Evolutionary conservation across 768 basidiomycete species (phyloP).

Genomic region (Cyclocybe aegerita): DNA sequence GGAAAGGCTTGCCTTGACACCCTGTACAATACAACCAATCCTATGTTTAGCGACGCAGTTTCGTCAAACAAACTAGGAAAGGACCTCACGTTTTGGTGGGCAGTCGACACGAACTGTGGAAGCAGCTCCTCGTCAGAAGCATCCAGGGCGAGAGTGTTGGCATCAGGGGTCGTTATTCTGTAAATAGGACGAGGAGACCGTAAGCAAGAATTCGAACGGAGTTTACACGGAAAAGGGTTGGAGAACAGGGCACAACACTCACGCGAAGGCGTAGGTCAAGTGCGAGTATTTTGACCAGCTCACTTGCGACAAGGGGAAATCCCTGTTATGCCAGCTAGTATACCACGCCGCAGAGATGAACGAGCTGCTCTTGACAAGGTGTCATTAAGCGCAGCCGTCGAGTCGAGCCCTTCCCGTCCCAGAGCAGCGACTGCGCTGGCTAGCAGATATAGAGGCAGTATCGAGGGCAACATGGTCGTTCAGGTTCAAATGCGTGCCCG

Average conservation of each 20-base stretch:
- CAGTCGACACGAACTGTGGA: constrained; percentile 52
- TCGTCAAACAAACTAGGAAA: background rate
- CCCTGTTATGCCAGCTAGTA: constrained; percentile 42
- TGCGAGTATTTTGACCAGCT: constrained; percentile 53
- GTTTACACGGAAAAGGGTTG: constrained; percentile 2
- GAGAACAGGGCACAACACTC: constrained; percentile 21
- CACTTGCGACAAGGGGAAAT: constrained; percentile 42
- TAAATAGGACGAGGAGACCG: background rate
- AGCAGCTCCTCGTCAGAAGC: constrained; percentile 47
- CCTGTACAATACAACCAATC: constrained; percentile 27
- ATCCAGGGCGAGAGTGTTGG: constrained; percentile 30
- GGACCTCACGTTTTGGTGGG: constrained; percentile 36
- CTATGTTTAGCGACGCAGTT: background rate
- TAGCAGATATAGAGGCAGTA: constrained; percentile 12
- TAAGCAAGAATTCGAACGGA: background rate
- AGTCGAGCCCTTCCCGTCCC: constrained; percentile 6
- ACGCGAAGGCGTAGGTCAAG: constrained; percentile 65
- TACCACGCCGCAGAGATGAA: constrained; percentile 44
- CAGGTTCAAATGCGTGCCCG: background rate
- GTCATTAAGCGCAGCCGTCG: constrained; percentile 4
- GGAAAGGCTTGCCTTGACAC: constrained; percentile 56
- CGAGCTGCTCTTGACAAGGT: constrained; percentile 8
- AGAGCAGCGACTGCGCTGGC: constrained; percentile 8
- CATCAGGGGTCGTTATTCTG: constrained; percentile 40
- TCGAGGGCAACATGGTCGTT: constrained; percentile 2